These are phyloP conservation scores for Gossypium trilobum DNA, from an alignment of 441 rosid genomes.

Conservation along the genomic window DNA sequence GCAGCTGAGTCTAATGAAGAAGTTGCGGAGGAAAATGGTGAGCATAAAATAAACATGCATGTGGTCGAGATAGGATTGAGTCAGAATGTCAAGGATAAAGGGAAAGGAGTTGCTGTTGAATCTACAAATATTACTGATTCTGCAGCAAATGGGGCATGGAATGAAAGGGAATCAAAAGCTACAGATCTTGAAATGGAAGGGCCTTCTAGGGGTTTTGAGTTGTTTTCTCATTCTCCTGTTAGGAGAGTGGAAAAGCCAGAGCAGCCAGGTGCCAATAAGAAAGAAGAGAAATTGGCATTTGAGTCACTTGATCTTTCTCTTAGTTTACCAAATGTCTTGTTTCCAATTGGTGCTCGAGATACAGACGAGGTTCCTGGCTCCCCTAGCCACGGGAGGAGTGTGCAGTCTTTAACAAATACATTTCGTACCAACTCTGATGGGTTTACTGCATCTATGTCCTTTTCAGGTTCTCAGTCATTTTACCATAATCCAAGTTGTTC, in stretches of 20 bases:
- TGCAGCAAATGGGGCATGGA: constrained; percentile 31
- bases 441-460: constrained; percentile 82
- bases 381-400: constrained; percentile 71
- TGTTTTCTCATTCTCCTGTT: constrained; percentile 66
- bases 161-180: constrained; percentile 38
- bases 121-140: constrained; percentile 26
- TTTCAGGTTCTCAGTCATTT: constrained; percentile 87
- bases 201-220: constrained; percentile 74
- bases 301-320: constrained; percentile 91
- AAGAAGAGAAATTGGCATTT: constrained; percentile 51
- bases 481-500: constrained; percentile 97
- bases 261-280: constrained; percentile 34
- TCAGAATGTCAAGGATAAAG: constrained; percentile 50
- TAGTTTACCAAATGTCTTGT: constrained; percentile 77
- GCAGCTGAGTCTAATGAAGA: constrained; percentile 26
- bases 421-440: constrained; percentile 74
- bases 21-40: constrained; percentile 24
- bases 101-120: constrained; percentile 50
- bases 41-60: constrained; percentile 20
- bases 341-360: constrained; percentile 67
- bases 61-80: constrained; percentile 25
- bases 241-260: constrained; percentile 42
- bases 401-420: constrained; percentile 64
- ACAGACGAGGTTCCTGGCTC: constrained; percentile 49
- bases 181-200: constrained; percentile 57